Conservation (phyloP, 441 rosid species). For the Cnidoscolus chayamansa region DNA sequence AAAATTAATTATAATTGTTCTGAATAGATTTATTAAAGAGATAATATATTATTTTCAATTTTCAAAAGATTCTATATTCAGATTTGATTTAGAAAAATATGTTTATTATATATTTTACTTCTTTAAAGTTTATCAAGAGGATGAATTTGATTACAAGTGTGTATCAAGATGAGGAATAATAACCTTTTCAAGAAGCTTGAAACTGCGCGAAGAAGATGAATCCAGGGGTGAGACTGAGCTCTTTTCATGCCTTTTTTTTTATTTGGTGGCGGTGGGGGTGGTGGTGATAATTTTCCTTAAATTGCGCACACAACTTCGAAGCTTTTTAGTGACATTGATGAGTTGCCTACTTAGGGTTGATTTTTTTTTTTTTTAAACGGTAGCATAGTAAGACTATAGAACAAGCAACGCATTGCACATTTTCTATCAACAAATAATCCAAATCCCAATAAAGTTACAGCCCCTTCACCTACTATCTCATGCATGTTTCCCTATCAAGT, state of each 20-base stretch:
- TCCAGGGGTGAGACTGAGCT: neutral
- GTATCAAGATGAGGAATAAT: neutral
- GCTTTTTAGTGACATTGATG: conserved; percentile 25
- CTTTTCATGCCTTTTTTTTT: conserved; percentile 18
- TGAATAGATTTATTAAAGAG: too few relatives aligned
- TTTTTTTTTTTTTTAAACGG: neutral
- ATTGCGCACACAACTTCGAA: conserved; percentile 34
- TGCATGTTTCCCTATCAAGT: conserved; percentile 12
- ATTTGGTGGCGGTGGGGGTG: neutral
- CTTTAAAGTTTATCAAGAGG: too few relatives aligned
- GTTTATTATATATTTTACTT: too few relatives aligned
- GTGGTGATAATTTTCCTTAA: conserved; percentile 28
- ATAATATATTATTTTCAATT: too few relatives aligned
- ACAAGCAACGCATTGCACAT: neutral
- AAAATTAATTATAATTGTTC: too few relatives aligned
- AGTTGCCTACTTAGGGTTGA: neutral
- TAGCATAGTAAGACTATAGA: neutral
- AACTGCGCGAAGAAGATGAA: conserved; percentile 19
- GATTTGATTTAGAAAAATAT: too few relatives aligned
- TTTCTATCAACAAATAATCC: too few relatives aligned
- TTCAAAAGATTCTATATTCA: too few relatives aligned
- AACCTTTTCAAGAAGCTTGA: neutral
- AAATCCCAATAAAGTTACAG: conserved; percentile 19
- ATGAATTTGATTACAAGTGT: too few relatives aligned
- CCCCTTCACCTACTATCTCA: neutral